Conservation (phyloP, 768 basidiomycete genomes). For the Neoboletus magnificus region DNA sequence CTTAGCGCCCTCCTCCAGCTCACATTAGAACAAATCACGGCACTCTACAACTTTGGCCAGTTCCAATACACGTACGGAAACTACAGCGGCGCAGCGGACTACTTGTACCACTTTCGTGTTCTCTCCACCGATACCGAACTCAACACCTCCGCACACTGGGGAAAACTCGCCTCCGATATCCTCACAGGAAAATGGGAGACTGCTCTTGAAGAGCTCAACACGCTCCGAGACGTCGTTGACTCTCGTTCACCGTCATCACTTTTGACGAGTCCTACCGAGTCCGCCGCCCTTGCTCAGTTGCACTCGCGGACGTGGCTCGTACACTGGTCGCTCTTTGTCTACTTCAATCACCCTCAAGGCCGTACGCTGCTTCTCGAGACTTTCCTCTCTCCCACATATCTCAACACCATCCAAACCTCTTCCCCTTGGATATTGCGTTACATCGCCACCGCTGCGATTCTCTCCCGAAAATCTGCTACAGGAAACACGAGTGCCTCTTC, state of each 20-base stretch:
- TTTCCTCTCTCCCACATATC: conserved; percentile 93
- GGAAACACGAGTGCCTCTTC: conserved; percentile 49
- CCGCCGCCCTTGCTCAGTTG: conserved; percentile 80
- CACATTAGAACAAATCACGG: conserved; percentile 91
- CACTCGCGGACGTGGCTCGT: conserved; percentile 95
- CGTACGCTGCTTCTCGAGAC: conserved; percentile 91
- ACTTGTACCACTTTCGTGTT: conserved; percentile 97
- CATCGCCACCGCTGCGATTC: conserved; percentile 88
- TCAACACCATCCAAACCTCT: conserved; percentile 97
- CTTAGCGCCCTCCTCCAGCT: conserved; percentile 50
- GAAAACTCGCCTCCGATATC: conserved; percentile 95
- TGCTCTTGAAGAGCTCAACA: conserved; percentile 93
- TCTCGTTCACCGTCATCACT: conserved; percentile 58
- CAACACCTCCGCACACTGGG: conserved; percentile 97
- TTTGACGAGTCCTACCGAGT: conserved; percentile 44
- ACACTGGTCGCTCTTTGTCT: conserved; percentile 98
- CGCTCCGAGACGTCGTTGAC: conserved; percentile 90
- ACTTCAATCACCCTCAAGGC: conserved; percentile 94
- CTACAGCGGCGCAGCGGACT: conserved; percentile 95
- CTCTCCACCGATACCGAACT: conserved; percentile 92
- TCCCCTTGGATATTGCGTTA: conserved; percentile 95
- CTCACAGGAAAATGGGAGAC: conserved; percentile 92
- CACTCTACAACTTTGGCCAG: conserved; percentile 96
- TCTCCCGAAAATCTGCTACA: conserved; percentile 75
- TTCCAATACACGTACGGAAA: conserved; percentile 99